Evolutionary conservation across 192 early-diverging fungal species (phyloP).

Genomic region (Funneliformis mosseae): DNA sequence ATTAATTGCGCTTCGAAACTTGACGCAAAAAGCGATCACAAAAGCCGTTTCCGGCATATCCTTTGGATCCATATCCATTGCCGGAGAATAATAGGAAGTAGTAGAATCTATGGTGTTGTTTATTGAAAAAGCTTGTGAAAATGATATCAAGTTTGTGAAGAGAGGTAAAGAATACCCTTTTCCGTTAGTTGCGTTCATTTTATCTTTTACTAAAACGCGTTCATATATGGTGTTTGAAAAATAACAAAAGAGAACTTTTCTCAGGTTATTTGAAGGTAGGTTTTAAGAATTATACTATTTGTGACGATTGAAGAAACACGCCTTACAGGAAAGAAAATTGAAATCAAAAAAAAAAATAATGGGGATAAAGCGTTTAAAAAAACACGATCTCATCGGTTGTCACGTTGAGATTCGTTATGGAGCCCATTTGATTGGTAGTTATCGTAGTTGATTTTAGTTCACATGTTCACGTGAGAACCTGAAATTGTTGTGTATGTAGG

Average conservation of each 20-base stretch:
- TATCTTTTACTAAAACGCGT: neutral
- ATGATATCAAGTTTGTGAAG: neutral
- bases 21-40: constrained; percentile 9
- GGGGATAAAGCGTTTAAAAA: neutral
- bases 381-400: neutral
- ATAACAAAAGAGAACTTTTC: neutral
- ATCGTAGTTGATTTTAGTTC: no score
- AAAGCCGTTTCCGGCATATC: constrained; percentile 24
- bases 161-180: neutral
- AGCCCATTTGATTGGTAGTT: neutral
- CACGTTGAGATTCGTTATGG: neutral
- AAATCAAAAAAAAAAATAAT: neutral
- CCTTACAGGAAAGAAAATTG: no score
- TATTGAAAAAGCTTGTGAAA: neutral
- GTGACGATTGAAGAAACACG: neutral
- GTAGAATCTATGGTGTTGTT: no score
- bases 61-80: neutral
- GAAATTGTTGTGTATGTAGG: no score
- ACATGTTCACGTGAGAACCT: no score
- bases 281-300: neutral
- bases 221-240: neutral
- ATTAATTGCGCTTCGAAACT: neutral
- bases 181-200: neutral
- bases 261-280: no score
- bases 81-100: no score